These are phyloP conservation scores for Physcomitrellopsis africana DNA, from an alignment of 225 moss, liverwort and hornwort species.

Conservation along the genomic window DNA sequence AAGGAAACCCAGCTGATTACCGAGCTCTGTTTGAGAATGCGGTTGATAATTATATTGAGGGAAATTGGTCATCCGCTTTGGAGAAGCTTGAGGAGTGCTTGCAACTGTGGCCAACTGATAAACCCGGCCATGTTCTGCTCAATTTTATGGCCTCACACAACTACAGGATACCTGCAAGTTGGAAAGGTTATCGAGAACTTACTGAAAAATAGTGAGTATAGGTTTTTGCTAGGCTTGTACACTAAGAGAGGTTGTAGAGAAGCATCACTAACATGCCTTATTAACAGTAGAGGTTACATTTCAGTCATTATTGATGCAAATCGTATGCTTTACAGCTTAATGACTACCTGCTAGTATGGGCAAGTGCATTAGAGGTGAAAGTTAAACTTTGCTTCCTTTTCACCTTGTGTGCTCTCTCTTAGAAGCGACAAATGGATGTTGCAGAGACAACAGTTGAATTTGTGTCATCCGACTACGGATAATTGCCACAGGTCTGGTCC, in stretches of 20 bases:
- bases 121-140: constrained; percentile 80
- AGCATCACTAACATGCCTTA: not conserved
- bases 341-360: constrained; percentile 12
- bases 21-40: constrained; percentile 85
- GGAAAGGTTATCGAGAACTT: constrained; percentile 92
- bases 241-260: not conserved
- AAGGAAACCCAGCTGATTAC: constrained; percentile 76
- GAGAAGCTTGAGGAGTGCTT: constrained; percentile 91
- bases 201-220: constrained; percentile 62
- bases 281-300: not conserved
- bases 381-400: not conserved
- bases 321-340: not conserved
- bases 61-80: constrained; percentile 78
- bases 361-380: constrained; percentile 2
- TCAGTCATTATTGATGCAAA: not conserved
- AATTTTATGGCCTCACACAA: constrained; percentile 91
- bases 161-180: constrained; percentile 67
- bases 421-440: no score
- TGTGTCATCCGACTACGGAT: not conserved
- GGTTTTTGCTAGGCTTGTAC: not conserved
- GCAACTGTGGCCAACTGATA: constrained; percentile 88
- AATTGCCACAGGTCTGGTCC: not conserved
- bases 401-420: no score
- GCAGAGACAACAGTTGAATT: no score
- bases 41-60: constrained; percentile 91